Percentiles rank a stretch among this genome's conserved stretches.
Evolutionary conservation across 129 eudicot genomes (phyloP).

Genomic region (Artemisia annua): DNA sequence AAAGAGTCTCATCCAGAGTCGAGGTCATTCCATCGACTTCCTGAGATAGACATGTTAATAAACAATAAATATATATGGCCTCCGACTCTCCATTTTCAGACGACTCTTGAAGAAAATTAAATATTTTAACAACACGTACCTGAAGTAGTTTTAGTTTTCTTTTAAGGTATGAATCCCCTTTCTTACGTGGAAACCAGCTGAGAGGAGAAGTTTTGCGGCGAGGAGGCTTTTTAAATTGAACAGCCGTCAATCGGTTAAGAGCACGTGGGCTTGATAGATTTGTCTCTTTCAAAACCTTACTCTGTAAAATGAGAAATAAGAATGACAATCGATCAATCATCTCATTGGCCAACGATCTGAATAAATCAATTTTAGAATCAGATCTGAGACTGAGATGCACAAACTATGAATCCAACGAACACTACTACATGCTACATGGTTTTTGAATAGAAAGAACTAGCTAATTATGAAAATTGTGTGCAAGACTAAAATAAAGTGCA

Average conservation of each 20-base stretch:
- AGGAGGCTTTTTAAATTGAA: slow-evolving; percentile 72
- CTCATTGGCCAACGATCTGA: background rate
- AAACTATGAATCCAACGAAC: background rate
- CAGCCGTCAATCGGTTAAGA: slow-evolving; percentile 57
- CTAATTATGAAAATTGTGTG: background rate
- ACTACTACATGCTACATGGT: background rate
- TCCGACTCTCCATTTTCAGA: too few species aligned
- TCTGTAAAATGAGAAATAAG: slow-evolving; percentile 37
- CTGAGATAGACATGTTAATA: slow-evolving; percentile 31
- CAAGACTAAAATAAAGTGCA: background rate
- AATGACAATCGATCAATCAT: background rate
- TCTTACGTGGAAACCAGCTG: slow-evolving; percentile 95
- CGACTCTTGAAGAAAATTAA: background rate
- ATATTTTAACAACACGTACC: slow-evolving; percentile 31
- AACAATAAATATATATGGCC: background rate
- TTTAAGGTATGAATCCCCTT: slow-evolving; percentile 78
- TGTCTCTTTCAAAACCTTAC: slow-evolving; percentile 47
- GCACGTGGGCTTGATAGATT: slow-evolving; percentile 44
- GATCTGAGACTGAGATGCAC: background rate
- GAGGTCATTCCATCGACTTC: slow-evolving; percentile 92
- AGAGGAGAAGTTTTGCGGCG: slow-evolving; percentile 81
- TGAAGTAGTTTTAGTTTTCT: slow-evolving; percentile 80
- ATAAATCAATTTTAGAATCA: background rate
- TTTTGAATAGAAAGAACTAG: background rate
- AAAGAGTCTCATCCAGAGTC: slow-evolving; percentile 89